A percentile compares a stretch with the other conserved stretches of the same genome.
These are phyloP conservation scores for Boletus subparvulus DNA, from an alignment of 768 basidiomycete genomes.

Conservation along the genomic window DNA sequence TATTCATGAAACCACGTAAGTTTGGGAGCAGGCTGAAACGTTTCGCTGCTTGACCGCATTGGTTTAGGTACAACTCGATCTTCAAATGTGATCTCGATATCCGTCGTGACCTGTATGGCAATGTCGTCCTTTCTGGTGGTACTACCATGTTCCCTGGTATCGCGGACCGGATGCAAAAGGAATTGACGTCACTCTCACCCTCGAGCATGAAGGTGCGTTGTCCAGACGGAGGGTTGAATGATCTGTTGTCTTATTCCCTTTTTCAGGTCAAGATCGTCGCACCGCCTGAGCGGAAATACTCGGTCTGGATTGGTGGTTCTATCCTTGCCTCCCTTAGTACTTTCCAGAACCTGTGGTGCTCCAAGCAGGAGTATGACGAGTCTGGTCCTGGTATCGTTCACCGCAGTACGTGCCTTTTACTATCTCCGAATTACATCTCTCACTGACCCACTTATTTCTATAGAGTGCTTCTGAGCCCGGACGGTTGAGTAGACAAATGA, in stretches of 20 bases:
- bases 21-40: background rate
- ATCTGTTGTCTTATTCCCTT: background rate
- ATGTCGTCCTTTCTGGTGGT: conserved; percentile 64
- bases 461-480: conserved; percentile 29
- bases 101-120: conserved; percentile 37
- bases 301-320: conserved; percentile 91
- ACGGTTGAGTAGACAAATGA: conserved; percentile 19
- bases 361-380: conserved; percentile 92
- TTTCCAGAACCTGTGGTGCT: conserved; percentile 97
- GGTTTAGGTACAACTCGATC: conserved; percentile 54
- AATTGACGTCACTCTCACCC: conserved; percentile 75
- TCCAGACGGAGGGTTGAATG: background rate
- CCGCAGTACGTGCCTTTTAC: conserved; percentile 53
- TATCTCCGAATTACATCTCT: background rate
- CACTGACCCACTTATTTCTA: background rate
- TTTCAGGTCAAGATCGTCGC: conserved; percentile 84
- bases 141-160: conserved; percentile 98
- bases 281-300: conserved; percentile 93
- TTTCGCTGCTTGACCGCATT: background rate
- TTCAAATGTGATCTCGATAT: conserved; percentile 70
- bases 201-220: conserved; percentile 77
- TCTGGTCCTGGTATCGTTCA: conserved; percentile 77
- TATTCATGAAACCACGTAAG: conserved; percentile 69
- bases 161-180: conserved; percentile 94
- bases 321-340: conserved; percentile 87